Conservation (phyloP, 805 yeast genomes). For the Cyberlindnera saturnus region DNA sequence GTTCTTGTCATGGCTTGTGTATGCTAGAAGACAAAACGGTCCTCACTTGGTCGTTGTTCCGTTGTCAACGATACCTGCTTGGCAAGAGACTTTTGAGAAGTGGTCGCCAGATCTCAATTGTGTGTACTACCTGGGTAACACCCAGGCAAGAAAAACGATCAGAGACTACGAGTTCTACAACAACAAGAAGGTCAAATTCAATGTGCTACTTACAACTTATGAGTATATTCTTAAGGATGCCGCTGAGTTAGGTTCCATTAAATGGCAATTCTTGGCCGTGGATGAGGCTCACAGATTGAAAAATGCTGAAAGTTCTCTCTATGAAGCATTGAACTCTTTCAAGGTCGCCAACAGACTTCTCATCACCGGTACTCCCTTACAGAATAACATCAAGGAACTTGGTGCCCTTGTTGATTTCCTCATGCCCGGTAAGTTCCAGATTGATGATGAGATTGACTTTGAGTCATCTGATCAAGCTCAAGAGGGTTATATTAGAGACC, state of each 20-base stretch:
- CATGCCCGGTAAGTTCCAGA: conserved; percentile 89
- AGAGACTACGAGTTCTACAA: conserved; percentile 82
- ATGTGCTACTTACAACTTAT: conserved; percentile 88
- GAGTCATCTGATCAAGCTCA: conserved; percentile 67
- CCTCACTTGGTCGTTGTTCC: conserved; percentile 98
- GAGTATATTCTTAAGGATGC: conserved; percentile 93
- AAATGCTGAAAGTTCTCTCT: conserved; percentile 87
- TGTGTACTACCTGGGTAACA: conserved; percentile 88
- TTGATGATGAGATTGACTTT: conserved; percentile 93
- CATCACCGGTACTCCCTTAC: conserved; percentile 97
- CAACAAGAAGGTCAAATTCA: conserved; percentile 76
- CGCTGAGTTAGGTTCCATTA: conserved; percentile 68
- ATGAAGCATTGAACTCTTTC: conserved; percentile 80
- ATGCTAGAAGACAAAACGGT: conserved; percentile 94
- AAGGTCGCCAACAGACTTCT: conserved; percentile 78
- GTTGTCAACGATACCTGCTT: conserved; percentile 90
- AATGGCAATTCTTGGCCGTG: conserved; percentile 96
- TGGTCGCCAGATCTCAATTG: conserved; percentile 98
- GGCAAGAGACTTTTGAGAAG: conserved; percentile 97
- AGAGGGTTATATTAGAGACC: conserved; percentile 79
- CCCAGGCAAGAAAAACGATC: conserved; percentile 74
- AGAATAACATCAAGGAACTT: conserved; percentile 89
- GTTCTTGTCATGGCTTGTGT: conserved; percentile 89
- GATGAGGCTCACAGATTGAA: conserved; percentile 98
- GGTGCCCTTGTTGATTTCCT: conserved; percentile 92